Percentiles rank a stretch among this genome's conserved stretches.
These are phyloP conservation scores for Desmodesmus armatus DNA, from an alignment of 139 green algal species.

Conservation along the genomic window DNA sequence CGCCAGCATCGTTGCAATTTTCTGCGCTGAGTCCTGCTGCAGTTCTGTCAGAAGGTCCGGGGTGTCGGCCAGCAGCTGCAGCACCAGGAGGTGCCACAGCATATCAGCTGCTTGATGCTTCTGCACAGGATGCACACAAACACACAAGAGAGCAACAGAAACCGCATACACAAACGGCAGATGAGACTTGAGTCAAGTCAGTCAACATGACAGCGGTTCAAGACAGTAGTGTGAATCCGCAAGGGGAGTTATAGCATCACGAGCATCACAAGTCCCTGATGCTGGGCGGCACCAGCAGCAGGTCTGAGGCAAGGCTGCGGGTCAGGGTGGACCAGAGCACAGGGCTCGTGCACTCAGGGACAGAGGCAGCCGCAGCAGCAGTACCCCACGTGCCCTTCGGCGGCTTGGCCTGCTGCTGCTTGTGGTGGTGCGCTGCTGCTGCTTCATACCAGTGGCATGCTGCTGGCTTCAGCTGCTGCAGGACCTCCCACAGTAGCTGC, in stretches of 20 bases:
- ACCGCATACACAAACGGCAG: no score
- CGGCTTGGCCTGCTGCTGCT: not conserved
- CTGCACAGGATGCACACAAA: not conserved
- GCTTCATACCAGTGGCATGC: no score
- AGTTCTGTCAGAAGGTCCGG: constrained; percentile 5
- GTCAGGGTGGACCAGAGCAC: not conserved
- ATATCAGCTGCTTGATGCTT: not conserved
- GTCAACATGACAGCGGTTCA: no score
- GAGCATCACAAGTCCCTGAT: constrained; percentile 22
- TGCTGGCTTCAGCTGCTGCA: no score
- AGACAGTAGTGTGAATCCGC: no score
- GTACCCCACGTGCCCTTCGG: not conserved
- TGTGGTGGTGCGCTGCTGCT: no score
- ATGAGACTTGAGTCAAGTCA: no score
- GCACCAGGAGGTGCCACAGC: not conserved
- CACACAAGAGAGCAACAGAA: no score
- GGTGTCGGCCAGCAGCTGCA: not conserved
- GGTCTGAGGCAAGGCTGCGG: constrained; percentile 7
- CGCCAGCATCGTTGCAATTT: not conserved
- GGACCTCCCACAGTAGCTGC: not conserved
- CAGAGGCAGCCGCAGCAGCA: not conserved
- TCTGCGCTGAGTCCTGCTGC: not conserved
- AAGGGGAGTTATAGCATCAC: no score
- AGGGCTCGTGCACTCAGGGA: no score
- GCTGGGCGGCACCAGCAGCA: not conserved